phyloP scores from a whole-genome alignment of 75 land plant species.

The Azolla pinnata region DNA sequence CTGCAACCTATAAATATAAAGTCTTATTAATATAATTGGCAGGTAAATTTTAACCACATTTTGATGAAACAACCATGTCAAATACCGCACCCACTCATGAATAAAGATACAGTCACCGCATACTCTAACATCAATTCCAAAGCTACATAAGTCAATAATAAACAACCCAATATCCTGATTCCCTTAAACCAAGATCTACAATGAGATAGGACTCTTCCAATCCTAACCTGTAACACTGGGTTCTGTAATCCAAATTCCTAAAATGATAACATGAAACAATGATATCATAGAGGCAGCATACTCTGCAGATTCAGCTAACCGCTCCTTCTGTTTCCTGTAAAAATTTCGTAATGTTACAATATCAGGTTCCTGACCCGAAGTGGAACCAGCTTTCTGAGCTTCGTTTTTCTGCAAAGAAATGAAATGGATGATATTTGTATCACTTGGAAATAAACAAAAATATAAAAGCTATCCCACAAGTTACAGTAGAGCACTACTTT shows the following conservation, averaged over 20 bases:
- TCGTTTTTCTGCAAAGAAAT: conserved; percentile 32
- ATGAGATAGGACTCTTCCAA: background rate
- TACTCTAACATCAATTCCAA: no score
- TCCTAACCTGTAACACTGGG: background rate
- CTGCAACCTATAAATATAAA: no score
- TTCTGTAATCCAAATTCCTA: background rate
- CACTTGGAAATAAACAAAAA: background rate
- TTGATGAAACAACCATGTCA: no score
- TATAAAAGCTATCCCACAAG: background rate
- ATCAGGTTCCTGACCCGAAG: conserved; percentile 33
- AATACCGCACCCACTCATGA: no score
- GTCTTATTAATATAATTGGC: no score
- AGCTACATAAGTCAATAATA: no score
- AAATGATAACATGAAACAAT: background rate
- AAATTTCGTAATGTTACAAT: conserved; percentile 20
- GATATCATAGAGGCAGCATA: conserved; percentile 2
- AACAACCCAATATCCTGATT: no score
- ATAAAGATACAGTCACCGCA: no score
- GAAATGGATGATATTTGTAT: conserved; percentile 2
- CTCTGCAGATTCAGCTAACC: conserved; percentile 14
- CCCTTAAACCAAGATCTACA: no score
- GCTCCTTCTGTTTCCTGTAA: conserved; percentile 25
- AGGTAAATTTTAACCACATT: no score
- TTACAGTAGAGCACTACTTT: conserved; percentile 16
- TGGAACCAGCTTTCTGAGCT: conserved; percentile 27